These are phyloP conservation scores for Eimeria maxima DNA, from an alignment of 169 alveolate genomes.

Conservation along the genomic window DNA sequence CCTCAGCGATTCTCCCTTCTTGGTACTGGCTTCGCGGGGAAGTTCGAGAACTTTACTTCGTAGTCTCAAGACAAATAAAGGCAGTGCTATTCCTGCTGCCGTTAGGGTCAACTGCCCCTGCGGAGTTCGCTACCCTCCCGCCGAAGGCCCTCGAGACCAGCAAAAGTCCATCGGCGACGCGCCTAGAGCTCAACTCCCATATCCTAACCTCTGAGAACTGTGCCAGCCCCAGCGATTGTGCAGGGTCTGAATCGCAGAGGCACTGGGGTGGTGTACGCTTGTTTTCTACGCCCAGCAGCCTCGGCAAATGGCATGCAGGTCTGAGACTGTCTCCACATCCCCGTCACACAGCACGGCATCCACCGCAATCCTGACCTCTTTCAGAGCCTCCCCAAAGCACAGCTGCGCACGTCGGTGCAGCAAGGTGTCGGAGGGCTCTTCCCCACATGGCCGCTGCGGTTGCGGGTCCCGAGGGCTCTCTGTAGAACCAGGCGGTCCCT, in stretches of 20 bases:
- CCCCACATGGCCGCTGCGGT: neutral
- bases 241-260: neutral
- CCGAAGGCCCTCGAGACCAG: neutral
- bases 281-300: slow-evolving; percentile 9
- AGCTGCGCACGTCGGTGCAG: slow-evolving; percentile 70
- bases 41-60: neutral
- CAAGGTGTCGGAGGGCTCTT: slow-evolving; percentile 1
- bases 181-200: neutral
- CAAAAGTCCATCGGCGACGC: neutral
- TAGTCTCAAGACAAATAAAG: neutral
- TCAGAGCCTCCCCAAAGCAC: slow-evolving; percentile 62
- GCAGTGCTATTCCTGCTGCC: neutral
- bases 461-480: neutral
- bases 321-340: neutral
- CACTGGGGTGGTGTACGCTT: neutral
- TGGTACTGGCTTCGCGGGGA: neutral
- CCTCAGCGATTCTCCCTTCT: neutral
- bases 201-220: neutral
- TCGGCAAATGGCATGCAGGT: slow-evolving; percentile 43
- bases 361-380: slow-evolving; percentile 55
- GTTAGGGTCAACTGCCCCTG: neutral
- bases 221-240: neutral
- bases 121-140: neutral
- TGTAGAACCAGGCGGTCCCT: neutral
- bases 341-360: slow-evolving; percentile 53